Base-by-base conservation (phyloP, 352 stramenopile genomes). In the Phytophthora boehmeriae region DNA sequence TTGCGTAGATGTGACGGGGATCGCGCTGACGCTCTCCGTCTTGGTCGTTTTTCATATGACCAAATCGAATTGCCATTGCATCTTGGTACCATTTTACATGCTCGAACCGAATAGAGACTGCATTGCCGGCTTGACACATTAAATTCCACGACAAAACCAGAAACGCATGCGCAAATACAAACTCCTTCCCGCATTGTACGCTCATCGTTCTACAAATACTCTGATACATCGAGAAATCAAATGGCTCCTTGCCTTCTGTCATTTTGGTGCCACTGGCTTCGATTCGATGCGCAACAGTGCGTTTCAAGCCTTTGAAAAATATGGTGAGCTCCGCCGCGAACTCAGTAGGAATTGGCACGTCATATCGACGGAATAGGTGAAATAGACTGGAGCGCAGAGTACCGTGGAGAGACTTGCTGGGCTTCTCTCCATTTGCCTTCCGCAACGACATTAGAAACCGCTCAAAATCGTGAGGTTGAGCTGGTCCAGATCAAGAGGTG, bases 31-130 rank as follows among this genome's bases (percentile, higher is more conserved):
- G 47, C 4, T 60, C 47, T 10, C 48, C 61, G 19, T 69, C 52
- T 20, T 63, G 60, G 28, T 74, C 62, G 14, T 75, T 79, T 44
- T 79, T 71, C 58, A 71, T 68, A 19, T 73, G 66, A 2, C 14
- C 53, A 39, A 75, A 78, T 4, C 34, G 50, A 28, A 73, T 60
- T 1, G 34, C n/a, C 1, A 64, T 36, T 1, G 47, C 23, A 27
- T 69, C 54, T 35, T 59, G 41, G 22, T 23, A 8, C 53, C 54
- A 64, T 2, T 44, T 22, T 1, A 63, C 4, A 54, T 68, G 60
- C 1, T 8, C 54, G 28, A 43, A 38, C n/a, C 25, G 41, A 17
- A 69, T 57, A 1, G 48, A 63, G n/a, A 50, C 41, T 8, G 61
- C 27, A 8, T 16, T 59, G 17, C 35, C 41, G 17, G 61, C 61